Evolutionary conservation across 1,284 basidiomycete species (phyloP), one percentile per base, ranked within the genome.

Genomic region (Sporisorium reilianum): DNA sequence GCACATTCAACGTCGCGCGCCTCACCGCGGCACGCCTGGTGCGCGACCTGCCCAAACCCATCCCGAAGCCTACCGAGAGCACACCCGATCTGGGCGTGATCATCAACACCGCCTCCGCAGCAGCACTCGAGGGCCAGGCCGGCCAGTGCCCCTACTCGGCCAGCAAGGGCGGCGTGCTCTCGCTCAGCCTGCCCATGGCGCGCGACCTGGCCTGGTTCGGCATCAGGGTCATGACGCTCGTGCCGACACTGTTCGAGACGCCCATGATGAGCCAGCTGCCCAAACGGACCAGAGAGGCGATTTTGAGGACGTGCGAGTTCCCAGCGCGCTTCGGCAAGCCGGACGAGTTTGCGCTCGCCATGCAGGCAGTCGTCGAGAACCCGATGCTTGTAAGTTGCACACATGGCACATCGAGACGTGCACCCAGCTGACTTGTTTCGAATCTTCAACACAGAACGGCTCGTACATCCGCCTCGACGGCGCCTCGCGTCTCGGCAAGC

Each of bases 1-100:
- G 85, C 7, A 81, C 80, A 14, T 86, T 85, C 77, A 85, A 85
- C 57, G 80, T 85, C 48, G 79, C 83, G 0, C 72, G 85, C 0
- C 71, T 84, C 5, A 81, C 84, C 5, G 85, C 85, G 8, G 70
- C 84, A 4, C 62, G 80, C 14, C 74, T 86, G 14, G 80, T 82
- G 3, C 53, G 74, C 12, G 73, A 78, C 25, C 40, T 70, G 8
- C 70, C 70, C 25, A 64, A 73, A 32, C 69, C 80, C 7, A 54
- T 78, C 40, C 40, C 60, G 20, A 65, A 71, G 38, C 58, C 80
- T 10, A 52, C 62, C 32, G 64, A 63, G 25, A n/a, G 53, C 2
- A 77, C 75, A 8, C 41, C 58, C 2, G 85, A 86, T 49, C 52
- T 70, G 2, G 85, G 85, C 8, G 81, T 86, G n/a, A 85, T 86